phyloP scores from a whole-genome alignment of 1,284 basidiomycete species.

The Phenoliferia sp. region DNA sequence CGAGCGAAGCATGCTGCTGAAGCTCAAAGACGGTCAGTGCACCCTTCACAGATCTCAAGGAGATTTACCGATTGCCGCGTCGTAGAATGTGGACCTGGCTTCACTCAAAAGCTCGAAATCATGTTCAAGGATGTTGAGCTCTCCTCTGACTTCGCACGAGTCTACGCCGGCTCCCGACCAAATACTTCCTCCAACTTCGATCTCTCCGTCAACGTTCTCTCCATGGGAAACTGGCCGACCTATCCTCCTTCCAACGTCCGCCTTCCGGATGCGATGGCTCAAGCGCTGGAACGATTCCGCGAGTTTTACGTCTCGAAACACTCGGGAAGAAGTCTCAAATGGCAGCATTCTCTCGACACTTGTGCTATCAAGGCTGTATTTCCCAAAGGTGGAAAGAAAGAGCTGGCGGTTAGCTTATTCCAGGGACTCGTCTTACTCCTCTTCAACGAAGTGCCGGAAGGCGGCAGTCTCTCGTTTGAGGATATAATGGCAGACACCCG shows the following conservation, averaged over 20 bases:
- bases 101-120: constrained; percentile 71
- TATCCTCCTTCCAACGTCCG: constrained; percentile 35
- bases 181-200: constrained; percentile 36
- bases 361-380: constrained; percentile 66
- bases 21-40: constrained; percentile 72
- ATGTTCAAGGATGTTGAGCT: constrained; percentile 50
- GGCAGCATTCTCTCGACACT: constrained; percentile 77
- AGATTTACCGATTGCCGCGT: background rate
- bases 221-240: constrained; percentile 55
- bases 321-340: constrained; percentile 61
- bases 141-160: constrained; percentile 44
- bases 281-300: constrained; percentile 58
- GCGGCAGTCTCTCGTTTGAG: constrained; percentile 55
- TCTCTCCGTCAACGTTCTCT: constrained; percentile 52
- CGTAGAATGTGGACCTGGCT: constrained; percentile 83
- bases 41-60: background rate
- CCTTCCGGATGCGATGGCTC: constrained; percentile 52
- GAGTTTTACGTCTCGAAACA: constrained; percentile 72
- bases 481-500: constrained; percentile 66
- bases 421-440: constrained; percentile 82
- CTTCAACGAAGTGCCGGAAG: constrained; percentile 63
- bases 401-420: constrained; percentile 83
- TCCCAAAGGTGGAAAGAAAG: constrained; percentile 60
- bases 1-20: constrained; percentile 81
- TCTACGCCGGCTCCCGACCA: constrained; percentile 44